Percentiles rank a stretch among this genome's conserved stretches.
Conservation (phyloP, 768 basidiomycete genomes). For the Leccinum broughii region DNA sequence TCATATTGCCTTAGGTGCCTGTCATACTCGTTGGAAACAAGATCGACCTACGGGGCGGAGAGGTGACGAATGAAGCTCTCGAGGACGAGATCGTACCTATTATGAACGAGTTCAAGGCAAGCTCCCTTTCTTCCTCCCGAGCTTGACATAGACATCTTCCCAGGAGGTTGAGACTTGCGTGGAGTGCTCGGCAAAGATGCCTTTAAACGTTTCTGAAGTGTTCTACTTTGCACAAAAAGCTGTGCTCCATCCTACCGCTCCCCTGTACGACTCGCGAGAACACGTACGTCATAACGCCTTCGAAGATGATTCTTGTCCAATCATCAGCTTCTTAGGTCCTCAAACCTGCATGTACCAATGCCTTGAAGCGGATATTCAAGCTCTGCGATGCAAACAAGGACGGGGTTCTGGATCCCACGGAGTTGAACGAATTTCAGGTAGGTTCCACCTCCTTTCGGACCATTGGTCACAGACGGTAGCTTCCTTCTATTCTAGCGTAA, state of each 20-base stretch:
- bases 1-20: slow-evolving; percentile 62
- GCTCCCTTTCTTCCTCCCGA: slow-evolving; percentile 13
- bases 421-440: slow-evolving; percentile 97
- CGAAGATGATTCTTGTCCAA: slow-evolving; percentile 3
- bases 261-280: slow-evolving; percentile 93
- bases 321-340: slow-evolving; percentile 57
- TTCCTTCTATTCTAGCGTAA: slow-evolving; percentile 58
- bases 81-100: slow-evolving; percentile 96
- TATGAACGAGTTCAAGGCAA: slow-evolving; percentile 98
- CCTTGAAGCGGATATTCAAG: slow-evolving; percentile 92
- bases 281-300: slow-evolving; percentile 58
- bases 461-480: not conserved
- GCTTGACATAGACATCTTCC: slow-evolving; percentile 8
- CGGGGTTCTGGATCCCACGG: slow-evolving; percentile 82
- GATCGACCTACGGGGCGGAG: slow-evolving; percentile 91
- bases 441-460: not conserved
- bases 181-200: slow-evolving; percentile 90
- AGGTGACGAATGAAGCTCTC: slow-evolving; percentile 90
- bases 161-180: slow-evolving; percentile 99
- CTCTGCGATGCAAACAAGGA: slow-evolving; percentile 95
- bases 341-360: slow-evolving; percentile 88
- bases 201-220: slow-evolving; percentile 92
- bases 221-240: slow-evolving; percentile 99
- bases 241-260: slow-evolving; percentile 94
- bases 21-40: slow-evolving; percentile 98